Conservation (phyloP, 805 yeast species). For the Candida saitoana region DNA sequence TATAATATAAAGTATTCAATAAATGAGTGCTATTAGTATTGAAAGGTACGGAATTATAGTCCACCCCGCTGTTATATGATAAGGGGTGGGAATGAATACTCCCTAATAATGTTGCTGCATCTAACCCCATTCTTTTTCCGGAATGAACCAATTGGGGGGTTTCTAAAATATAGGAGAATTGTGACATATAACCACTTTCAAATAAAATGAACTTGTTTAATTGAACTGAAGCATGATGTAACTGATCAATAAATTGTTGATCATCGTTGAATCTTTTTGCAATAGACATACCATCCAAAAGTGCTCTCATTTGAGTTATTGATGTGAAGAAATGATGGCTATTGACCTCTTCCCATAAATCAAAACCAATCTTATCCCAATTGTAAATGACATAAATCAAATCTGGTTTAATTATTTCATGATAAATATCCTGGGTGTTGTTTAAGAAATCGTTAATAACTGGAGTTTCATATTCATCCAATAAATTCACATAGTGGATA, state of each 20-base stretch:
- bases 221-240: constrained; percentile 27
- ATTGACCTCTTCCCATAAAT: constrained; percentile 87
- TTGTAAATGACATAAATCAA: constrained; percentile 54
- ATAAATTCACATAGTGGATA: constrained; percentile 47
- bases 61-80: constrained; percentile 21
- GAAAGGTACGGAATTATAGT: constrained; percentile 51
- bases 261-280: constrained; percentile 25
- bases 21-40: constrained; percentile 55
- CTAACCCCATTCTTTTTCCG: constrained; percentile 65
- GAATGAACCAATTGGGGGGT: constrained; percentile 47
- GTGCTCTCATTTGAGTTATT: constrained; percentile 66
- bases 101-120: constrained; percentile 67
- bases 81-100: constrained; percentile 40
- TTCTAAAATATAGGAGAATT: constrained; percentile 60
- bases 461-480: constrained; percentile 26
- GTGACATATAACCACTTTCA: constrained; percentile 38
- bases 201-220: constrained; percentile 36
- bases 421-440: constrained; percentile 38
- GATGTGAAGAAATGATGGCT: constrained; percentile 78
- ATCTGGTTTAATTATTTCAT: constrained; percentile 61
- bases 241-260: constrained; percentile 20
- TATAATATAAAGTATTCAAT: constrained; percentile 57
- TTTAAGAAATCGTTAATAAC: constrained; percentile 24
- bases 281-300: constrained; percentile 48
- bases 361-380: constrained; percentile 73